Evolutionary conservation across 306 rosid species (phyloP).

Genomic region (Cucumis cinereus): DNA sequence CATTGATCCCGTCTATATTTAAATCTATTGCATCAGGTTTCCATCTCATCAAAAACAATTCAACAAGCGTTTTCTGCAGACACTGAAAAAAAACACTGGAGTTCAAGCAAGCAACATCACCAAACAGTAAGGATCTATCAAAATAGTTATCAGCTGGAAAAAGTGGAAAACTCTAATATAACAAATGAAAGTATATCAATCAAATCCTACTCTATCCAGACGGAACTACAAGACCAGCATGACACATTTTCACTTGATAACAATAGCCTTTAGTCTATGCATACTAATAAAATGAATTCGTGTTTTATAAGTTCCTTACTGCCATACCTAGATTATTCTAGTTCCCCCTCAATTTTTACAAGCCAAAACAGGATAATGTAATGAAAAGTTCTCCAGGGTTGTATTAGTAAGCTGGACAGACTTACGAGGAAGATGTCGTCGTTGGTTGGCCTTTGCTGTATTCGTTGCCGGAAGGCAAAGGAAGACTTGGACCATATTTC

Average conservation of each 20-base stretch:
- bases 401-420: no score
- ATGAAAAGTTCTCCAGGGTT: not conserved
- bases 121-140: not conserved
- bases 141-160: not conserved
- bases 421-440: no score
- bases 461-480: no score
- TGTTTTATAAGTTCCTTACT: not conserved
- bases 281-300: not conserved
- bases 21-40: not conserved
- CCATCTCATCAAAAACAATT: not conserved
- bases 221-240: not conserved
- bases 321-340: not conserved
- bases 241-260: not conserved
- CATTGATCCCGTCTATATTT: not conserved
- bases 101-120: not conserved
- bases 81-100: not conserved
- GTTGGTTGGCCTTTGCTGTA: no score
- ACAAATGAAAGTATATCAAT: not conserved
- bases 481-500: no score
- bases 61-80: not conserved
- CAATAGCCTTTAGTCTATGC: not conserved
- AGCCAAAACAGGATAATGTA: not conserved
- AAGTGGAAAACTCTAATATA: not conserved
- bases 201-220: not conserved
- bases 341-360: not conserved